Base-by-base conservation (phyloP, 2,329 filamentous ascomycete genomes). In the Decorospora gaudefroyi region DNA sequence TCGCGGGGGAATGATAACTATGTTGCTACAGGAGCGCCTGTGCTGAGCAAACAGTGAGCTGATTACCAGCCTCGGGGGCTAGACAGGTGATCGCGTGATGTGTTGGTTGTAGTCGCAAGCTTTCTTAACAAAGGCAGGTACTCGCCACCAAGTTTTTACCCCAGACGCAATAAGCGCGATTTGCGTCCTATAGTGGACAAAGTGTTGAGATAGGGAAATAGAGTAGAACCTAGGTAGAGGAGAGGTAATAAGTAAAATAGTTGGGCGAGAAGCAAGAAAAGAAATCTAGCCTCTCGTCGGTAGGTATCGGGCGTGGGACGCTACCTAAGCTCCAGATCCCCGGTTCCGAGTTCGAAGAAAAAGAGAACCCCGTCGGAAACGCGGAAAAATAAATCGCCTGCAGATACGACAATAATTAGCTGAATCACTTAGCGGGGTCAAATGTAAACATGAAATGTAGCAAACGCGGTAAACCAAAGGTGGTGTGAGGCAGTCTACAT, bases 261-360 rank as follows among this genome's bases (percentile, higher is more conserved):
- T n/a, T n/a, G n/a, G n/a, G n/a, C n/a, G n/a, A n/a, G n/a, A n/a
- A n/a, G n/a, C n/a, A n/a, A n/a, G 46, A 51, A 53, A 40, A 43
- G 43, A 53, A 47, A 39, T 29, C 40, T 37, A 44, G 51, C 40
- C 48, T 46, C 25, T 46, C 25, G 43, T 43, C 40, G 37, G 48
- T 43, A 40, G 40, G 45, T 37, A 41, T 46, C 37, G 39, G 46
- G 36, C 32, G 36, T 33, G 43, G 47, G 40, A 34, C n/a, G n/a
- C n/a, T n/a, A n/a, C 38, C 39, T 42, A 46, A 22, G 26, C 32
- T 42, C 30, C 29, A 43, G 23, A 33, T 39, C 32, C 28, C 33
- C 41, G 36, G 41, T 40, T 46, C 33, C 32, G 36, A 26, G 32
- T 37, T 32, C 27, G 23, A 16, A 10, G 13, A 27, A 40, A 28